Evolutionary conservation across 306 rosid genomes (phyloP).

Genomic region (Acacia confusa): DNA sequence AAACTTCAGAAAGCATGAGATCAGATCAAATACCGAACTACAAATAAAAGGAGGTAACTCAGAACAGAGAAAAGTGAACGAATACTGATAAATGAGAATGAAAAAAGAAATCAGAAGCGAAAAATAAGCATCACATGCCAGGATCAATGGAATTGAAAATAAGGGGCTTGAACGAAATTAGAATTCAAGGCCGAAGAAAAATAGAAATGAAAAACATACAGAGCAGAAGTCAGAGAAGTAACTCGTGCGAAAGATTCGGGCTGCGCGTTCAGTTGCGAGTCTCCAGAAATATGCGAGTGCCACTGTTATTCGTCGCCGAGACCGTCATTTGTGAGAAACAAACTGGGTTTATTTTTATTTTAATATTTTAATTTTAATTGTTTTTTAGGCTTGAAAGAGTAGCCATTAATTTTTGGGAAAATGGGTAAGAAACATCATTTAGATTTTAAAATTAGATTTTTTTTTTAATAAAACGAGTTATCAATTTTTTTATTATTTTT

Average conservation of each 20-base stretch:
- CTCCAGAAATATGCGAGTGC: not conserved
- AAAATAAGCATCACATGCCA: slow-evolving; percentile 4
- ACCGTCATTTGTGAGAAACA: too few relatives aligned
- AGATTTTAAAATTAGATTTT: too few relatives aligned
- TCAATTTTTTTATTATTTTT: too few relatives aligned
- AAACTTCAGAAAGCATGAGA: not conserved
- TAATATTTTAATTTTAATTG: too few relatives aligned
- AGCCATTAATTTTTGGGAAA: too few relatives aligned
- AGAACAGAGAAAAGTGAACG: not conserved
- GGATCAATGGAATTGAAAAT: not conserved
- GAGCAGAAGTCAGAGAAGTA: slow-evolving; percentile 1
- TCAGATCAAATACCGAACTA: slow-evolving; percentile 3
- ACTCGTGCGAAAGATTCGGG: not conserved
- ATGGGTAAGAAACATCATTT: accelerated
- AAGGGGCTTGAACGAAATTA: not conserved
- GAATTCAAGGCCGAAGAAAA: not conserved
- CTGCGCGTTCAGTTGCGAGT: not conserved
- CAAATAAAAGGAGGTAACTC: not conserved
- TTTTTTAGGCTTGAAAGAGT: too few relatives aligned
- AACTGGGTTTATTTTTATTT: not conserved
- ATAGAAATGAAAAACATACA: not conserved
- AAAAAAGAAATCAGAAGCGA: not conserved
- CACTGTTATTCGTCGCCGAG: not conserved
- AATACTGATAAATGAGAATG: not conserved
- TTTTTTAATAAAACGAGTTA: too few relatives aligned